Conservation (phyloP, 148 eudicot genomes). For the Fagopyrum esculentum region DNA sequence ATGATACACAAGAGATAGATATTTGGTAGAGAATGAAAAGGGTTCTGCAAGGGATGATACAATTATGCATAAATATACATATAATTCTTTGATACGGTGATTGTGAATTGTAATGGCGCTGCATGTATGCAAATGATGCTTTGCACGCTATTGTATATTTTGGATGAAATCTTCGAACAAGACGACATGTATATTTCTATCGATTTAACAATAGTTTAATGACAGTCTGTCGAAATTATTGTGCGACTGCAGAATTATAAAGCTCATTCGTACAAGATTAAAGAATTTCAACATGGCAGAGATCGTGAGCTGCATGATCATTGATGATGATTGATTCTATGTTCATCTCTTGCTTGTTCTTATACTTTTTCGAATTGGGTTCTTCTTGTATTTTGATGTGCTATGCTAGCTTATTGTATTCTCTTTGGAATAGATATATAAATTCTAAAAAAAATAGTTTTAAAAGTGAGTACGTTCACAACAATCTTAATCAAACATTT, state of each 20-base stretch:
- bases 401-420: too few species aligned
- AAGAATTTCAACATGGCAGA: neutral
- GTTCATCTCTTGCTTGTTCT: neutral
- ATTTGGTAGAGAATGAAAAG: neutral
- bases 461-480: too few species aligned
- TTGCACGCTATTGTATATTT: neutral
- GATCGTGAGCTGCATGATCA: constrained; percentile 7
- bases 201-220: neutral
- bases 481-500: too few species aligned
- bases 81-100: neutral
- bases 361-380: neutral
- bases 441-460: too few species aligned
- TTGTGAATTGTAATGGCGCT: neutral
- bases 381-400: neutral
- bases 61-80: neutral
- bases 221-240: neutral
- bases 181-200: neutral
- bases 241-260: neutral
- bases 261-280: neutral
- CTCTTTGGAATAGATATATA: too few species aligned
- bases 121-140: constrained; percentile 1
- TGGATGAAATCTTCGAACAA: neutral
- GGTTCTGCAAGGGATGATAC: neutral
- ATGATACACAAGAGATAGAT: neutral
- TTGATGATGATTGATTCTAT: neutral